Base-by-base conservation (phyloP, 345 rosid genomes). In the Durio zibethinus region DNA sequence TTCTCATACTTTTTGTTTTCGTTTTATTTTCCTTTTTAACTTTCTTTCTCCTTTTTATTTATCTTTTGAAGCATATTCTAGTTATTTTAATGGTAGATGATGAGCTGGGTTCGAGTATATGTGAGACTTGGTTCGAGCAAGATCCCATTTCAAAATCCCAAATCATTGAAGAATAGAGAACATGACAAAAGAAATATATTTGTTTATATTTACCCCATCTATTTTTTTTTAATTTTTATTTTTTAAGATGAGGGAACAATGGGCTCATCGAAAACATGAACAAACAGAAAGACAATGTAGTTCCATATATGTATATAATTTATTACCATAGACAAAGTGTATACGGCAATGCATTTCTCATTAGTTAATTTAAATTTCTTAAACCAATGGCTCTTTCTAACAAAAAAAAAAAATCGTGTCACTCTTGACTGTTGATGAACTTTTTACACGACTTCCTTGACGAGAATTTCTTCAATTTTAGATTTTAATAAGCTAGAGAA, bases 91-190 rank as follows among this genome's bases (percentile, higher is more conserved):
- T 65, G 80, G 67, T 64, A 73, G 42, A 74, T n/a, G 72, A 80
- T 92, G 91, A 90, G 93, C 87, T 90, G 93, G 89, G 77, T n/a
- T n/a, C 61, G 84, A 85, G 85, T 88, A 88, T 84, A 78, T 84
- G 78, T 31, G 84, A 80, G 68, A 62, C 76, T 61, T 59, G 79
- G 80, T 84, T 80, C 73, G 76, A 78, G 61, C 80, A 80, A 82
- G 81, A 75, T 81, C 84, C 78, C 87, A 85, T 74, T 82, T 86
- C 83, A 82, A 86, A 89, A 80, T 74, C 84, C 71, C 67, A 83
- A 80, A 90, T 84, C 84, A 87, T 87, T 87, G 89, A 79, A 77
- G 90, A 84, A 87, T 82, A 86, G 83, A 88, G 84, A 88, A 89
- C 78, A 84, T 86, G 95, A 90, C 93, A 90, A 92, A 87, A 80